These are phyloP conservation scores for Lecanicillium sp. DNA, from an alignment of 2,329 filamentous ascomycete genomes.

Conservation along the genomic window DNA sequence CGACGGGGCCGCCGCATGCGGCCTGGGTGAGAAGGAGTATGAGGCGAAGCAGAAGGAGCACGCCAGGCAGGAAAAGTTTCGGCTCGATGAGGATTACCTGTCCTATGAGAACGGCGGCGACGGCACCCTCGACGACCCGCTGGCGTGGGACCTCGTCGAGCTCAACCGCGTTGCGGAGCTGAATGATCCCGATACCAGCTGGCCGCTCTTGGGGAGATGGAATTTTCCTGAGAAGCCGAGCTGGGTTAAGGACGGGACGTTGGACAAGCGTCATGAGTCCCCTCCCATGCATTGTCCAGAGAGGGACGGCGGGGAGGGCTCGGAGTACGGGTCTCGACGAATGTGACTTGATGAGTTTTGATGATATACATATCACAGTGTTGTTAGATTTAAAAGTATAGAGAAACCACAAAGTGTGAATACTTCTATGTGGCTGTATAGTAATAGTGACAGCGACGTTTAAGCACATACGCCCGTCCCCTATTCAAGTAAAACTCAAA, in stretches of 20 bases:
- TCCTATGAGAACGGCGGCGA: not conserved
- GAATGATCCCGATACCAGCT: not conserved
- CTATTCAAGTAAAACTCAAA: no score
- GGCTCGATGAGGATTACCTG: not conserved
- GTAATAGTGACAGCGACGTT: no score
- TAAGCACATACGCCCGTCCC: no score
- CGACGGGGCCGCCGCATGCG: no score
- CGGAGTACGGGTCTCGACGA: no score
- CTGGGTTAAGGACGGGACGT: not conserved
- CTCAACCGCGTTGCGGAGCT: not conserved
- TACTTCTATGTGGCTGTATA: no score
- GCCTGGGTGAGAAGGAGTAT: no score
- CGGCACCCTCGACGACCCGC: not conserved
- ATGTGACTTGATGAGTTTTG: no score
- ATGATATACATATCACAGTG: no score
- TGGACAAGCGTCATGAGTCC: not conserved
- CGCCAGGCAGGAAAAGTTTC: not conserved
- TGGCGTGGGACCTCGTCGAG: not conserved
- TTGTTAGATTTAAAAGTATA: no score
- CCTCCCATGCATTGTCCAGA: not conserved
- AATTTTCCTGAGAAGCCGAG: not conserved
- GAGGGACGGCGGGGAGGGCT: no score
- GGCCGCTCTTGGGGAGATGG: not conserved
- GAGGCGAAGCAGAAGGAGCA: not conserved
- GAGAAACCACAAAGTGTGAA: no score